Percentiles rank a stretch among this genome's conserved stretches.
Conservation (phyloP, 2,329 filamentous ascomycete genomes). For the Monilinia polystroma region DNA sequence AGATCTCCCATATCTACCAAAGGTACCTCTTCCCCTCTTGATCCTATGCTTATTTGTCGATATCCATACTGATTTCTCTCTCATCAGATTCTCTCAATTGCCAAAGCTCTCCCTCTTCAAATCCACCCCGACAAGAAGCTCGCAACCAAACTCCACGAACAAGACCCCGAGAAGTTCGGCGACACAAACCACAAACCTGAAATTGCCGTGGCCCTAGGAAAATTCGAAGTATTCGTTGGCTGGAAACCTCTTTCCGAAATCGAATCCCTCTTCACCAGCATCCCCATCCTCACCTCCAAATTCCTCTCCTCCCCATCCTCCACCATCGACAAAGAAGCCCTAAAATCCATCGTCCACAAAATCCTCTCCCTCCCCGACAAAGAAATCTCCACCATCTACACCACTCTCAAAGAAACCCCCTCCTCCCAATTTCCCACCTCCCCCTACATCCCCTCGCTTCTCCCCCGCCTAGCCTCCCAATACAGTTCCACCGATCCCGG, state of each 20-base stretch:
- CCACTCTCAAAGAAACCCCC: constrained; percentile 50
- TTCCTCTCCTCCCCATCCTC: constrained; percentile 32
- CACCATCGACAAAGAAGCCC: constrained; percentile 54
- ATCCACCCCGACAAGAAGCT: constrained; percentile 71
- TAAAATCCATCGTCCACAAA: constrained; percentile 52
- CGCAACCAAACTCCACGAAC: constrained; percentile 60
- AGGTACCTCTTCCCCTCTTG: constrained; percentile 45
- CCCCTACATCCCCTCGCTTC: constrained; percentile 61
- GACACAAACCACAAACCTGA: constrained; percentile 76
- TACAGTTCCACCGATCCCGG: constrained; percentile 65
- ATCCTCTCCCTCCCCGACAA: constrained; percentile 48
- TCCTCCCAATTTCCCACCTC: constrained; percentile 50
- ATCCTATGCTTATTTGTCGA: constrained; percentile 18
- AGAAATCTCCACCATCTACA: constrained; percentile 46
- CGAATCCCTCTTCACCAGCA: constrained; percentile 50
- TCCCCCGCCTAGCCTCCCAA: constrained; percentile 63
- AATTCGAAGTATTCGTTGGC: constrained; percentile 74
- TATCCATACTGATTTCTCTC: background rate
- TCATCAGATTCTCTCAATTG: constrained; percentile 64
- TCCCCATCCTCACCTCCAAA: constrained; percentile 31
- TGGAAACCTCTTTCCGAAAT: constrained; percentile 67
- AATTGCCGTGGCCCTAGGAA: constrained; percentile 68
- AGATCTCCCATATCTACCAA: constrained; percentile 71
- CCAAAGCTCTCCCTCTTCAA: constrained; percentile 72
- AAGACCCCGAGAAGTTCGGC: constrained; percentile 64